Evolutionary conservation across 805 yeast species (phyloP).

Genomic region (Starmera amethionina): DNA sequence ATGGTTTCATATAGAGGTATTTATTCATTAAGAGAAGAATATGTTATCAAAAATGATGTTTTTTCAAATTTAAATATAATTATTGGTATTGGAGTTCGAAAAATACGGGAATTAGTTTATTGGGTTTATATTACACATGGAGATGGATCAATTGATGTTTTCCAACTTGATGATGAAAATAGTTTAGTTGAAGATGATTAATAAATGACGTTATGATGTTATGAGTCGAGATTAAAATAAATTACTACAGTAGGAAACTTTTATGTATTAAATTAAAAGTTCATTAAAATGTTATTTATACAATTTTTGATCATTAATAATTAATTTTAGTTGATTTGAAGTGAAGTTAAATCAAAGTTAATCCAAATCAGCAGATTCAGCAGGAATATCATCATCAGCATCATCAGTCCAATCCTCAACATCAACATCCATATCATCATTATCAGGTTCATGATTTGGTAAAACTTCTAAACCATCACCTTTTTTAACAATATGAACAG

Average conservation of each 20-base stretch:
- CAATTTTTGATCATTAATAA: not conserved
- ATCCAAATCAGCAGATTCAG: conserved; percentile 14
- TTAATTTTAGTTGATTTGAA: not conserved
- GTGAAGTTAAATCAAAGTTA: conserved; percentile 1
- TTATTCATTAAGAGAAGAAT: conserved; percentile 33
- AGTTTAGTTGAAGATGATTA: not conserved
- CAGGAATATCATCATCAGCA: conserved; percentile 37
- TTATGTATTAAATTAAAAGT: not conserved
- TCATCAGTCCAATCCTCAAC: conserved; percentile 53
- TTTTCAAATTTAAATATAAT: conserved; percentile 6
- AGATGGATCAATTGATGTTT: not conserved
- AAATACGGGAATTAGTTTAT: conserved; percentile 1
- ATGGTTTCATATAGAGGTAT: conserved; percentile 32
- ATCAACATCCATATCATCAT: conserved; percentile 41
- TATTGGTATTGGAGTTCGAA: conserved; percentile 8
- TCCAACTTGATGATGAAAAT: not conserved
- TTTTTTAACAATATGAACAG: conserved; percentile 50
- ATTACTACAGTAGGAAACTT: not conserved
- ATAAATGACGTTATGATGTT: too few species aligned
- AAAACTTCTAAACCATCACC: conserved; percentile 63
- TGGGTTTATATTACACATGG: not conserved
- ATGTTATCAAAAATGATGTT: conserved; percentile 19
- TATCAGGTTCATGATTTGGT: conserved; percentile 71
- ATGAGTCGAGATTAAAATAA: not conserved
- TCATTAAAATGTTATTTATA: not conserved